These are phyloP conservation scores for Trichomonas tenax DNA, from an alignment of 208 protist species.

Conservation along the genomic window DNA sequence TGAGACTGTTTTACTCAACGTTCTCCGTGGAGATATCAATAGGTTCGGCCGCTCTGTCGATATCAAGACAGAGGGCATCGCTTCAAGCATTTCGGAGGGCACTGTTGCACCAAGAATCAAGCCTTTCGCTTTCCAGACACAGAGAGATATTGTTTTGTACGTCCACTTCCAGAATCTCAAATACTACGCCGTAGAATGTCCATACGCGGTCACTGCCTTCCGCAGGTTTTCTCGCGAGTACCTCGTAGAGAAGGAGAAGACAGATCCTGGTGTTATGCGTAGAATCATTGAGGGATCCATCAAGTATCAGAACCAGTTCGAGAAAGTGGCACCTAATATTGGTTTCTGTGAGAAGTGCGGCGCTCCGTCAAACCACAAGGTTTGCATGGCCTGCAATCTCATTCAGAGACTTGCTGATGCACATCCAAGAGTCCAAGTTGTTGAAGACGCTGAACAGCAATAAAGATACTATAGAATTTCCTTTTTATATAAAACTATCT, in stretches of 20 bases:
- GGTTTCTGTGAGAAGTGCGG: not conserved
- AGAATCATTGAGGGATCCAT: not conserved
- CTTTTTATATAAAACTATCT: not conserved
- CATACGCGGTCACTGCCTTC: constrained; percentile 36
- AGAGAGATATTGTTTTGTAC: constrained; percentile 45
- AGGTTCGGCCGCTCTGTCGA: constrained; percentile 24
- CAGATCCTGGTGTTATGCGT: not conserved
- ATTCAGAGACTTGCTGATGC: not conserved
- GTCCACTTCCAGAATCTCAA: constrained; percentile 34
- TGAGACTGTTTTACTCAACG: constrained; percentile 46
- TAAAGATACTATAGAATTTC: not conserved
- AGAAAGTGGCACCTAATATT: not conserved
- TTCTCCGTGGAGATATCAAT: constrained; percentile 31
- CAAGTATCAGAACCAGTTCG: not conserved
- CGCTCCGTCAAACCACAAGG: not conserved
- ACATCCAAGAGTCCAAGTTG: not conserved
- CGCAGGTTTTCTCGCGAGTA: not conserved
- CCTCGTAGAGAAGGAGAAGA: not conserved
- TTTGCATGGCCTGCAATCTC: not conserved
- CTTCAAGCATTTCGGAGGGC: not conserved
- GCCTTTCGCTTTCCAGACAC: constrained; percentile 38
- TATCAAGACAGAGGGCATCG: constrained; percentile 26
- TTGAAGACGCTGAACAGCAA: not conserved
- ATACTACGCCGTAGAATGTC: constrained; percentile 41
- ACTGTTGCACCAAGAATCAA: constrained; percentile 26